Percentiles rank a stretch among this genome's conserved stretches.
Evolutionary conservation across 2,329 filamentous ascomycete genomes (phyloP).

Genomic region (Claviceps maximensis): DNA sequence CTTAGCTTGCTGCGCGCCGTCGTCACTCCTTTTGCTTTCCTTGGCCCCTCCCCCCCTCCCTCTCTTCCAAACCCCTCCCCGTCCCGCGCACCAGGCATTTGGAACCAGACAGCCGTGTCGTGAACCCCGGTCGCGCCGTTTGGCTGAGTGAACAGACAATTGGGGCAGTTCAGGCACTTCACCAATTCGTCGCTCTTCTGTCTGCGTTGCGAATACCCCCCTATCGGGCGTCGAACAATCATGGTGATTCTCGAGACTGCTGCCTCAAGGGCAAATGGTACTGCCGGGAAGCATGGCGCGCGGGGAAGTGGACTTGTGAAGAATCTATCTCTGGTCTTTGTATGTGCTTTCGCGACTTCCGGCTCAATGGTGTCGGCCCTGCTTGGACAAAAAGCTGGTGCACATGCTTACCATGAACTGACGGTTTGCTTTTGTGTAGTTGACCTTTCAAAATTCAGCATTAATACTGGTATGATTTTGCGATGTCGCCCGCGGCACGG

Average conservation of each 20-base stretch:
- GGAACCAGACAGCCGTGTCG: background rate
- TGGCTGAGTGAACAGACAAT: slow-evolving; percentile 1
- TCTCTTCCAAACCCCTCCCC: no score
- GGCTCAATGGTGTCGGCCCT: background rate
- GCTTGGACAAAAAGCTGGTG: background rate
- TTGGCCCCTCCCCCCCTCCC: background rate
- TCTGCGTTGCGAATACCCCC: background rate
- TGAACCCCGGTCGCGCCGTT: background rate
- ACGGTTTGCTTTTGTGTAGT: slow-evolving; percentile 28
- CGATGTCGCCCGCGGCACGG: background rate
- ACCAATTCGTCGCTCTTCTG: background rate
- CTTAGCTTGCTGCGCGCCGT: background rate
- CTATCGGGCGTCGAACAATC: background rate
- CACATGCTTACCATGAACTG: slow-evolving; percentile 3
- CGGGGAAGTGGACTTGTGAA: slow-evolving; percentile 9
- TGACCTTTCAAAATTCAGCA: slow-evolving; percentile 63
- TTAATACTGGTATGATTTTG: slow-evolving; percentile 49
- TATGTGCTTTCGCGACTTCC: slow-evolving; percentile 4
- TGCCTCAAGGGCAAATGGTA: slow-evolving; percentile 6
- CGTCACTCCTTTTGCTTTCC: slow-evolving; percentile 1
- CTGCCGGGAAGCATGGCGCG: slow-evolving; percentile 1
- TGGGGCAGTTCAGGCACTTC: background rate
- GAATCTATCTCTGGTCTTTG: slow-evolving; percentile 12
- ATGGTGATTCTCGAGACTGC: slow-evolving; percentile 12
- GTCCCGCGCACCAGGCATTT: background rate